Base-by-base conservation (phyloP, 1,139 yeast species). In the Taphrina communis region DNA sequence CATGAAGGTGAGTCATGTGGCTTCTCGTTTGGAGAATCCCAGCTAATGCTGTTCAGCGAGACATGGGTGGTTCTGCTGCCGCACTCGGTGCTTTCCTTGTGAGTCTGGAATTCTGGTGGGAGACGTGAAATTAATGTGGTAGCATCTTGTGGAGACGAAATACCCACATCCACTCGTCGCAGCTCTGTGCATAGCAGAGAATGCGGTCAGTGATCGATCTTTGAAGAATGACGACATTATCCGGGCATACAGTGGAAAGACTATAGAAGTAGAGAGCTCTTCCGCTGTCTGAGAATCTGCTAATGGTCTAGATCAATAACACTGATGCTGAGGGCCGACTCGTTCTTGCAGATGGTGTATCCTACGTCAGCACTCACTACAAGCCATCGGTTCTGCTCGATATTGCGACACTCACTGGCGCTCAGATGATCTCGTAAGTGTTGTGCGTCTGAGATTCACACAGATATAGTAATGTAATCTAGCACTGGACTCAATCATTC, bases 311-410 rank as follows among this genome's bases (percentile, higher is more conserved):
- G 51, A 46, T 62, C 53, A 65, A 68, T 52, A 68, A 68, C 38
- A 68, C 70, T 9, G 70, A 68, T 41, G 70, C 70, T 21, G 70
- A 68, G 52, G 70, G 70, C 17, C 68, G 70, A 46, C 55, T 68
- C 9, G 61, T 68, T 19, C 60, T 68, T 14, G 70, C 70, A n/a
- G 70, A 68, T 52, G 70, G 68, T 6, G 59, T 68, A 35, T 46
- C 63, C 14, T 68, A 65, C 46, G 41, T 55, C 11, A 55, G 65
- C 19, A 35, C 46, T n/a, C 42, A 19, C 11, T 65, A 53, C 53
- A 46, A 42, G 31, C 67, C 70, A 14, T 46, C 65, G 11, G 66
- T 58, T 31, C 41, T 68, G 31, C 46, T 68, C 39, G 69, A 65
- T 42, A 59, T 62, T n/a, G 68, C 69, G 11, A 68, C 70, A 17